A percentile compares a stretch with the other conserved stretches of the same genome.
phyloP scores from a whole-genome alignment of 1,139 yeast genomes.

The Ashbya aceris region DNA sequence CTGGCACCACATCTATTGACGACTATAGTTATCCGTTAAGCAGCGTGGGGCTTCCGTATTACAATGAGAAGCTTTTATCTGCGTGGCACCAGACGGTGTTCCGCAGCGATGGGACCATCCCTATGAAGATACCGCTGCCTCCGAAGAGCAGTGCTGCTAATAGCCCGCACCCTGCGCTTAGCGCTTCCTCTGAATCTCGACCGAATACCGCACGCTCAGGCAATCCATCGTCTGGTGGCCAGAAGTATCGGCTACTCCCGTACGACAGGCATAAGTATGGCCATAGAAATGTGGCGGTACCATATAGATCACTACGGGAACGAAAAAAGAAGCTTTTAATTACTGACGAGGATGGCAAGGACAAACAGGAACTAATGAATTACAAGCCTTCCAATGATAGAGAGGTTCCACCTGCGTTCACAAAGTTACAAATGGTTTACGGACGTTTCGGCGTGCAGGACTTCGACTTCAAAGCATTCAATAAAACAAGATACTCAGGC shows the following conservation, averaged over 20 bases:
- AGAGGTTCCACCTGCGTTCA: conserved; percentile 61
- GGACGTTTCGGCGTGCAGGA: conserved; percentile 90
- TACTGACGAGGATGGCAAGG: conserved; percentile 17
- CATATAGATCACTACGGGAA: conserved; percentile 59
- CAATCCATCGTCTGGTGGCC: background rate
- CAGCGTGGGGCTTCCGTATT: conserved; percentile 78
- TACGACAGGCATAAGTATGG: conserved; percentile 53
- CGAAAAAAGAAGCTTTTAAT: conserved; percentile 32
- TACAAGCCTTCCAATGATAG: conserved; percentile 26
- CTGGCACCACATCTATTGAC: conserved; percentile 34
- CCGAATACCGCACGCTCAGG: background rate
- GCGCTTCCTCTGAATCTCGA: background rate
- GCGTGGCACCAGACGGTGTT: conserved; percentile 65
- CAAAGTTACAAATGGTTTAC: conserved; percentile 67
- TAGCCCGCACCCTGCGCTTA: background rate
- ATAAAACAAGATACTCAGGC: conserved; percentile 70
- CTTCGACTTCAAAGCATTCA: conserved; percentile 82
- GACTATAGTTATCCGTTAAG: conserved; percentile 52
- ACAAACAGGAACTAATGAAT: conserved; percentile 17
- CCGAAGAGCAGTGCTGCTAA: background rate
- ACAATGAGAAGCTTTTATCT: conserved; percentile 66
- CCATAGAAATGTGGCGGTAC: conserved; percentile 39
- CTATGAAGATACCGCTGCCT: conserved; percentile 30
- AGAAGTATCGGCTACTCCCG: conserved; percentile 18
- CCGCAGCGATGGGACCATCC: conserved; percentile 43